phyloP scores from a whole-genome alignment of 1,284 basidiomycete genomes.

The Cutaneotrichosporon sp. region DNA sequence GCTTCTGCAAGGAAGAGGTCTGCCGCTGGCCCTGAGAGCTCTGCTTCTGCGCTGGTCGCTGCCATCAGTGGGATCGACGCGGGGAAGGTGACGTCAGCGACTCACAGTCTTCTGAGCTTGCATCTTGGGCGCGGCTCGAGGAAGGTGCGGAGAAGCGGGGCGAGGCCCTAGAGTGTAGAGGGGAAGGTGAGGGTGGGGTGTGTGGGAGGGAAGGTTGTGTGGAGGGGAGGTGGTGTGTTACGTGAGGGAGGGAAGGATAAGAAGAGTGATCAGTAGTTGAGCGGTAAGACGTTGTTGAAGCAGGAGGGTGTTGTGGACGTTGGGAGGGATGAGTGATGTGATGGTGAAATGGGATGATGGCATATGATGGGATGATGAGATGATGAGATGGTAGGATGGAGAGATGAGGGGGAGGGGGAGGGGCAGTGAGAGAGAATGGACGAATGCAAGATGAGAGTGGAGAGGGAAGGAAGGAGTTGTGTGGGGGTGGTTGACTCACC shows the following conservation, averaged over 20 bases:
- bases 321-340: neutral
- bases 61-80: neutral
- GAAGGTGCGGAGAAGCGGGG: too few relatives aligned
- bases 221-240: too few relatives aligned
- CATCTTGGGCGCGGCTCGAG: too few relatives aligned
- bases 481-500: neutral
- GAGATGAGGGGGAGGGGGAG: too few relatives aligned
- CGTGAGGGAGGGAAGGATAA: too few relatives aligned
- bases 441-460: too few relatives aligned
- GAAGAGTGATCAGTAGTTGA: neutral
- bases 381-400: neutral
- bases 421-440: too few relatives aligned
- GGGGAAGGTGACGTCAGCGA: neutral
- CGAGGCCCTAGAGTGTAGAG: too few relatives aligned
- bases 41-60: neutral
- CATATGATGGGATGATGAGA: neutral
- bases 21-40: neutral
- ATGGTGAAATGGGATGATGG: neutral
- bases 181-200: too few relatives aligned
- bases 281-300: neutral
- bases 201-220: too few relatives aligned
- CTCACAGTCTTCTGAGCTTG: conserved; percentile 5
- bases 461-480: too few relatives aligned
- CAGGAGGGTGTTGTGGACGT: neutral
- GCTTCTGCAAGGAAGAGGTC: too few relatives aligned